Percentiles rank a stretch among this genome's conserved stretches.
phyloP scores from a whole-genome alignment of 1,284 basidiomycete genomes.

The Cutaneotrichosporon mucoides region DNA sequence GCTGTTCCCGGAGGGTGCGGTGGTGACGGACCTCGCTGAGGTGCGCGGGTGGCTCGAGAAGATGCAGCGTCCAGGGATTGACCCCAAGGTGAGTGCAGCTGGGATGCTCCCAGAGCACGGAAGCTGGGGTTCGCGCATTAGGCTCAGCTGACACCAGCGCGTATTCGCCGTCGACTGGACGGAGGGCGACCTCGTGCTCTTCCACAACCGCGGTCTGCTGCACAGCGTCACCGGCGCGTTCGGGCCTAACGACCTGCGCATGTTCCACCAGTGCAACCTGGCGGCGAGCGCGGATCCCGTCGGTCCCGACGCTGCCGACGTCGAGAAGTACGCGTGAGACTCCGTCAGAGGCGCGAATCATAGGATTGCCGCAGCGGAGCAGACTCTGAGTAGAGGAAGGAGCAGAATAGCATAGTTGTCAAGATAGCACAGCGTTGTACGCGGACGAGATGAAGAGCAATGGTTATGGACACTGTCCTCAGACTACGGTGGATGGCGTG shows the following conservation, averaged over 20 bases:
- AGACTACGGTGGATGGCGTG: too few species aligned
- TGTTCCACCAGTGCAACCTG: constrained; percentile 78
- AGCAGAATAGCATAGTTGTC: too few species aligned
- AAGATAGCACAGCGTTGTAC: too few species aligned
- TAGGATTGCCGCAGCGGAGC: too few species aligned
- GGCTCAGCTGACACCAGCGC: constrained; percentile 15
- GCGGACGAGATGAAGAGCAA: too few species aligned
- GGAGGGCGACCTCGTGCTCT: constrained; percentile 63
- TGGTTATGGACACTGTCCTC: too few species aligned
- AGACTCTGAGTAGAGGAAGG: too few species aligned
- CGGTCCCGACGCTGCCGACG: constrained; percentile 62
- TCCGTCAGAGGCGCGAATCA: too few species aligned
- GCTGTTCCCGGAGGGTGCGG: constrained; percentile 69
- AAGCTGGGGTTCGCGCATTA: background rate
- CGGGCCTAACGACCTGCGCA: constrained; percentile 62
- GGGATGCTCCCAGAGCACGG: background rate
- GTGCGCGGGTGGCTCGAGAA: constrained; percentile 69
- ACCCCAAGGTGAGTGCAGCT: constrained; percentile 43
- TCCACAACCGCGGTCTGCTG: constrained; percentile 69
- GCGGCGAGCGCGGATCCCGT: constrained; percentile 66
- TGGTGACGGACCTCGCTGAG: constrained; percentile 63
- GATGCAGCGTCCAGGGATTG: constrained; percentile 76
- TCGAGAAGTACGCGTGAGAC: constrained; percentile 56
- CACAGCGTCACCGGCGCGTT: constrained; percentile 76
- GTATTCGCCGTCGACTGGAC: constrained; percentile 57